Evolutionary conservation across 2,329 filamentous ascomycete genomes (phyloP).

Genomic region (Pseudomassariella vexata): DNA sequence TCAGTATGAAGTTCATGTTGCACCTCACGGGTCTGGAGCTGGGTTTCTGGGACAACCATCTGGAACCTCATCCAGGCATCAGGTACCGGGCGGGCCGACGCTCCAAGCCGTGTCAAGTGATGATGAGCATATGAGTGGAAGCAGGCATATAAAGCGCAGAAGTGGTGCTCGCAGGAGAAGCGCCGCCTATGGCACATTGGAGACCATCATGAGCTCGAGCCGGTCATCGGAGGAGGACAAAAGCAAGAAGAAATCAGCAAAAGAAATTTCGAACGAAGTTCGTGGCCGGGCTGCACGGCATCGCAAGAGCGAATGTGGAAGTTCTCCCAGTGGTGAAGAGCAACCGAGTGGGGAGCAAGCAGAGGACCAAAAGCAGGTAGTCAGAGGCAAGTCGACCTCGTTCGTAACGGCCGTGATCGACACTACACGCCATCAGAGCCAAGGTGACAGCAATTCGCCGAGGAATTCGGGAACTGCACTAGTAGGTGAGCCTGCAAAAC

Average conservation of each 20-base stretch:
- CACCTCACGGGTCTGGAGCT: conserved; percentile 54
- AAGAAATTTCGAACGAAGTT: conserved; percentile 49
- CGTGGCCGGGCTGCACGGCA: conserved; percentile 41
- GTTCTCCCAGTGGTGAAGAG: conserved; percentile 23
- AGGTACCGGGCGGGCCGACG: conserved; percentile 41
- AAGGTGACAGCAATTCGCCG: conserved; percentile 22
- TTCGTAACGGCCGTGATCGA: conserved; percentile 43
- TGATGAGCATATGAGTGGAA: conserved; percentile 42
- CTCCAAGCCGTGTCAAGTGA: conserved; percentile 53
- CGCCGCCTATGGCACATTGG: conserved; percentile 54
- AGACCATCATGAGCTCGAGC: conserved; percentile 63
- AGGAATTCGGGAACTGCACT: conserved; percentile 35
- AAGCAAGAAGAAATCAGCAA: conserved; percentile 53
- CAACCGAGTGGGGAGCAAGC: conserved; percentile 16
- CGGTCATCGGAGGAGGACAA: conserved; percentile 59
- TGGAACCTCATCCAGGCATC: conserved; percentile 18
- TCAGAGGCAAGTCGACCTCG: conserved; percentile 31
- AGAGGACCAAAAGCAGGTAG: conserved; percentile 14
- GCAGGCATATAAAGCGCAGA: conserved; percentile 33
- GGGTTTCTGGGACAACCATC: conserved; percentile 31
- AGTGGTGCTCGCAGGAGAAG: conserved; percentile 39
- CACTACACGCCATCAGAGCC: conserved; percentile 26
- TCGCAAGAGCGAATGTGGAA: conserved; percentile 17
- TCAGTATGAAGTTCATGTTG: conserved; percentile 61
- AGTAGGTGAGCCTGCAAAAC: conserved; percentile 49